Evolutionary conservation across 768 basidiomycete genomes (phyloP), one percentile per base, ranked within the genome.

Genomic region (Serendipita sp.): DNA sequence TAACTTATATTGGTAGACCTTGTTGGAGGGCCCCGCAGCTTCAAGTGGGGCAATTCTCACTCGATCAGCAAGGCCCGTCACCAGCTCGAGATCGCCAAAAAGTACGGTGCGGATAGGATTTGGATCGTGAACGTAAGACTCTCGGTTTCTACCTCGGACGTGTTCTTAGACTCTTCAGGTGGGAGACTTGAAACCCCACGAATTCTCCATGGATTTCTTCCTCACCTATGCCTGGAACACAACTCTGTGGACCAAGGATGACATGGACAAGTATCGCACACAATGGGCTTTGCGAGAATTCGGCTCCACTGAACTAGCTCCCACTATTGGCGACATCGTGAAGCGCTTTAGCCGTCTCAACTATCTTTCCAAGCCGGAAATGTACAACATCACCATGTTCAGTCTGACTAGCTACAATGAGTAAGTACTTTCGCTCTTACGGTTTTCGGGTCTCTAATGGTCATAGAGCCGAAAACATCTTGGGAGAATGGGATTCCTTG

Each of bases 1-100:
- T 38, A 14, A 38, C 34, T 38, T 5, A 14, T 5, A 14, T 14
- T 14, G 34, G 7, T 5, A 38, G 34, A 38, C 14, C 31, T 24
- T 31, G 53, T 58, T 31, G 53, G 53, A 5, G 30, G 31, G 11
- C 53, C 53, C 11, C 53, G 53, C 17, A 31, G 31, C 53, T 24
- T 20, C 53, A 58, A 58, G 31, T 58, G 53, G 53, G 53, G 53
- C 9, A 24, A 22, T 9, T 22, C 53, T 22, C 53, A 58, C n/a
- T n/a, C 20, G 9, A 22, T 58, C 53, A 22, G 17, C 24, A 58
- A 58, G n/a, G 22, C 31, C 53, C 53, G 86, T 85, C 76, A 88
- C 81, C 50, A 82, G 80, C 72, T 82, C 86, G 63, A 90, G 81
- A 73, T 90, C 87, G 38, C 87, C 88, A 33, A 90, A 80, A 16